Conservation (phyloP, 2,329 filamentous ascomycete genomes). For the Monascus ruber region DNA sequence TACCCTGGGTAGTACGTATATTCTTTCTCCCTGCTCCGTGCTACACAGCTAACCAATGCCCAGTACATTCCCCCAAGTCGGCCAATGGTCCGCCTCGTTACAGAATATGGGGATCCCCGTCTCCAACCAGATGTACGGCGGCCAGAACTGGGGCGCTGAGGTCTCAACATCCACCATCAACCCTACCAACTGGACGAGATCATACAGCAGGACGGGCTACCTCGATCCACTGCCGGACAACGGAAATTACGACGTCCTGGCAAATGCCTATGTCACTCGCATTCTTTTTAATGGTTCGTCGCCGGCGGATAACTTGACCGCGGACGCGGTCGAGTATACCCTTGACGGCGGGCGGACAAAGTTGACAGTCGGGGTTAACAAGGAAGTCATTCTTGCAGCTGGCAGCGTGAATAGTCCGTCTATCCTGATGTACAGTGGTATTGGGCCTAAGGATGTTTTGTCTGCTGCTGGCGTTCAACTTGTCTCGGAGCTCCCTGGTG, state of each 20-base stretch:
- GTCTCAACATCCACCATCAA: constrained; percentile 25
- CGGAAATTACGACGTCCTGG: constrained; percentile 21
- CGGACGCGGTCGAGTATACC: constrained; percentile 21
- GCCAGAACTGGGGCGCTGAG: constrained; percentile 19
- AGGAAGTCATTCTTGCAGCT: constrained; percentile 26
- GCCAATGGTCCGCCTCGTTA: constrained; percentile 12
- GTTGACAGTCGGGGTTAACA: constrained; percentile 13
- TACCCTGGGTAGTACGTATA: constrained; percentile 16
- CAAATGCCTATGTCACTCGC: constrained; percentile 20
- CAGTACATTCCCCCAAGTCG: constrained; percentile 19
- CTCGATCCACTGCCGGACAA: constrained; percentile 22
- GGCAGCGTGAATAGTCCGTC: constrained; percentile 48
- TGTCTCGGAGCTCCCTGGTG: constrained; percentile 35
- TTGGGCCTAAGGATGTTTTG: constrained; percentile 42
- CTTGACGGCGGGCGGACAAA: constrained; percentile 16
- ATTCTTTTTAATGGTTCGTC: constrained; percentile 19
- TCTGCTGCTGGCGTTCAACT: constrained; percentile 32
- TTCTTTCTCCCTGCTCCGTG: neutral
- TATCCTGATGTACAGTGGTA: constrained; percentile 49
- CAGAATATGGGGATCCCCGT: constrained; percentile 14
- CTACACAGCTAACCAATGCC: constrained; percentile 3
- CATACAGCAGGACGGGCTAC: constrained; percentile 24
- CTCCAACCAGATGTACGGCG: constrained; percentile 20
- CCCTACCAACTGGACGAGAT: constrained; percentile 24
- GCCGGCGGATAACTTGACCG: constrained; percentile 14